Base-by-base conservation (phyloP, 2,329 filamentous ascomycete genomes). In the Curvularia sp. region DNA sequence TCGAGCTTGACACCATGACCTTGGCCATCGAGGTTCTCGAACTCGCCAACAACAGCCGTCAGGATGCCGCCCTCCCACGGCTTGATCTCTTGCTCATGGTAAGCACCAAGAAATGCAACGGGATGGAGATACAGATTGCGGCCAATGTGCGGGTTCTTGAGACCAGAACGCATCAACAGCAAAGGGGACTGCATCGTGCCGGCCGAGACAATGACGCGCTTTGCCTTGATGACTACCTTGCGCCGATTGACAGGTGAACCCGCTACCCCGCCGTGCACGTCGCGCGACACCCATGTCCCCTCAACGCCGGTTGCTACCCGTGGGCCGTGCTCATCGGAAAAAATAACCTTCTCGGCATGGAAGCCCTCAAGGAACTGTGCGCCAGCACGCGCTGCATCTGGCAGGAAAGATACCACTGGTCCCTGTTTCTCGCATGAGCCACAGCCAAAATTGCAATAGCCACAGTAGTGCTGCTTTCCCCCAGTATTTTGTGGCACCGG, bases 1-100 rank as follows among this genome's bases (percentile, higher is more conserved):
- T 97, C 93, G 27, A 97, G 81, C 75, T 96, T 96, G 48, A 84
- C 83, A 38, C 94, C 94, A 68, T 97, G 92, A 56, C 92, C 92
- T 41, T 87, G 82, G 5, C 86, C 86, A 73, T 97, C 92, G 0
- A 93, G 82, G 66, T 97, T 89, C 64, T 96, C 90, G 66, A 93
- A 92, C 53, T 90, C 87, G 42, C 83, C 86, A 63, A 91, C 89
- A 18, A 93, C 88, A 3, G 87, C 85, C 0, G 93, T 97, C 57
- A 97, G 85, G 66, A 93, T 93, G 1, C 87, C 84, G 15, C 92
- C 89, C 83, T 87, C 82, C 83, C 83, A 82, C 1, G 76, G 78
- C n/a, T 82, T 84, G 19, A 88, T 83, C 34, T 90, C 87, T 58
- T 92, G 83, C 30, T 89, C 82, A 75, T 89, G 93, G n/a, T 88